Evolutionary conservation across 2,329 filamentous ascomycete species (phyloP).

Genomic region (Exophiala lecanii-corni): DNA sequence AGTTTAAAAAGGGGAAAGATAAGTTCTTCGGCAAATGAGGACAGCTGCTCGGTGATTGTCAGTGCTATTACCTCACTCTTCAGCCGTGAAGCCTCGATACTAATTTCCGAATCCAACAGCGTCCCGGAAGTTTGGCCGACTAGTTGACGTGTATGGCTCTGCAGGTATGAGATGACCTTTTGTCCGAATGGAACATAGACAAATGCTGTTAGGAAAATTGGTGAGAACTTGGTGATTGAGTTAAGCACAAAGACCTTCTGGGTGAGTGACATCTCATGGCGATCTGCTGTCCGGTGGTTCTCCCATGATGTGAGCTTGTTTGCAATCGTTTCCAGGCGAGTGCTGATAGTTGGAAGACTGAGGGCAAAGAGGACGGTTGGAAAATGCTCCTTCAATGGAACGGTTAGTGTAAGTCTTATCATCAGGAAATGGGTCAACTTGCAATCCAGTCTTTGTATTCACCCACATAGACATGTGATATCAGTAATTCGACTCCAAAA

Average conservation of each 20-base stretch:
- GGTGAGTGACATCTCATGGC: background rate
- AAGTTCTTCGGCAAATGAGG: conserved; percentile 1
- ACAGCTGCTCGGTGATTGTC: conserved; percentile 1
- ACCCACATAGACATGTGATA: conserved; percentile 1
- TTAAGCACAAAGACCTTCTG: conserved; percentile 2
- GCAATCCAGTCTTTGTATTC: background rate
- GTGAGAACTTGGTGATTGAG: background rate
- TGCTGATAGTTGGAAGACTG: background rate
- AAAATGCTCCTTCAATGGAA: background rate
- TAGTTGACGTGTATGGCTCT: background rate
- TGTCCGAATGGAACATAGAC: conserved; percentile 2
- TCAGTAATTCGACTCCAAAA: background rate
- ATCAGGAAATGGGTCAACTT: background rate
- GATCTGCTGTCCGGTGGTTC: background rate
- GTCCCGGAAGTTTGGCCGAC: background rate
- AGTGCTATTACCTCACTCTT: background rate
- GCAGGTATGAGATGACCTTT: background rate
- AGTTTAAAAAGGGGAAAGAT: background rate
- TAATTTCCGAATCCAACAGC: background rate
- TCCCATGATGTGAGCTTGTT: background rate
- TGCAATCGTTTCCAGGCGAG: background rate
- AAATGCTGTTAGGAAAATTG: conserved; percentile 1
- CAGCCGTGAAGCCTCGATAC: background rate
- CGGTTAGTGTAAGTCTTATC: background rate
- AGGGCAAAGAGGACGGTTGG: conserved; percentile 1